Conservation (phyloP, 2,329 filamentous ascomycete species). For the Fusarium buxicola region DNA sequence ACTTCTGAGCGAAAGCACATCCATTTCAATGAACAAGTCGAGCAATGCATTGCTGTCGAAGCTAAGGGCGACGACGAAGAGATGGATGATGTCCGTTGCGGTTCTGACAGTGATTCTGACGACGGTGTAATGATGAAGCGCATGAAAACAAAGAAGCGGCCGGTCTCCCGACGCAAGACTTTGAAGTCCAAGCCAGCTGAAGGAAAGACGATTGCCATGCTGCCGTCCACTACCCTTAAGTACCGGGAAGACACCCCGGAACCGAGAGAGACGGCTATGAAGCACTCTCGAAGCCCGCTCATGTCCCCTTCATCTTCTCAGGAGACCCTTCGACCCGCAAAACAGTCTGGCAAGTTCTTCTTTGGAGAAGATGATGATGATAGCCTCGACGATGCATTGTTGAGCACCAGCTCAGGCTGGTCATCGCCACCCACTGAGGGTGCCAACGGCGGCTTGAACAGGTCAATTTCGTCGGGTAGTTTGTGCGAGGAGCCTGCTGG, state of each 20-base stretch:
- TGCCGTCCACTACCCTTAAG: conserved; percentile 89
- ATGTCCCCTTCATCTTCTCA: conserved; percentile 82
- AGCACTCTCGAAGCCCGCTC: conserved; percentile 66
- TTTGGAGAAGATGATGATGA: conserved; percentile 71
- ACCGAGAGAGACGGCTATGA: conserved; percentile 69
- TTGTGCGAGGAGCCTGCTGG: conserved; percentile 66
- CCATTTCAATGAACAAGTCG: conserved; percentile 95
- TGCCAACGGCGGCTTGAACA: conserved; percentile 53
- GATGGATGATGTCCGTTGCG: conserved; percentile 64
- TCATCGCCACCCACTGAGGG: conserved; percentile 45
- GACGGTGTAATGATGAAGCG: conserved; percentile 88
- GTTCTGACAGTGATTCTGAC: conserved; percentile 76
- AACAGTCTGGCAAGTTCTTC: conserved; percentile 72
- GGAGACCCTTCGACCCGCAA: conserved; percentile 81
- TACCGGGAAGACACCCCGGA: conserved; percentile 83
- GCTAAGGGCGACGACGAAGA: conserved; percentile 82
- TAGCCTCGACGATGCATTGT: conserved; percentile 55
- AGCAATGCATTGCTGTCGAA: conserved; percentile 95
- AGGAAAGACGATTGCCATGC: conserved; percentile 87
- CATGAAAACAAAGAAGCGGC: conserved; percentile 66
- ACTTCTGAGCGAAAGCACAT: conserved; percentile 83
- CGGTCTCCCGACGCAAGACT: conserved; percentile 55
- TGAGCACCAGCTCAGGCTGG: conserved; percentile 49
- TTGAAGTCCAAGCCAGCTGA: conserved; percentile 63
- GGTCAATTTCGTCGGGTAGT: conserved; percentile 61